Conservation (phyloP, 108 stramenopile species). For the Mediolabrus comicus region DNA sequence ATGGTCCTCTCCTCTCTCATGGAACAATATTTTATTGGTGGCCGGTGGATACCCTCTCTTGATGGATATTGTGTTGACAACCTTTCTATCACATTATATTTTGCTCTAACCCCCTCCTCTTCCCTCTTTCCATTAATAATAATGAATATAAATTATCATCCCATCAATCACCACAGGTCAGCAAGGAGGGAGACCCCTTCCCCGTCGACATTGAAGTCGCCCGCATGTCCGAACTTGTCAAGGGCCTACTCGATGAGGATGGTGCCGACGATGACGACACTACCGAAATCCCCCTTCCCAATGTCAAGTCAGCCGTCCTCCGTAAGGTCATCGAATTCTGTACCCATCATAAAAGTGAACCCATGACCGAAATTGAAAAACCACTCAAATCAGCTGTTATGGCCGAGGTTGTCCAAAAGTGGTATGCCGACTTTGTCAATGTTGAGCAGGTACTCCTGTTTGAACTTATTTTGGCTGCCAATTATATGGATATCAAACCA, state of each 20-base stretch:
- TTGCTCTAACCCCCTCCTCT: neutral
- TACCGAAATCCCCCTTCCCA: constrained; percentile 98
- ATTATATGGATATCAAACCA: constrained; percentile 98
- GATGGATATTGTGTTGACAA: neutral
- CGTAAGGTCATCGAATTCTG: constrained; percentile 99
- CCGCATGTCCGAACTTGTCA: constrained; percentile 97
- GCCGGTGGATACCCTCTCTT: neutral
- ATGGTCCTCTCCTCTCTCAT: no score
- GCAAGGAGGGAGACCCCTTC: constrained; percentile 96
- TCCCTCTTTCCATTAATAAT: neutral
- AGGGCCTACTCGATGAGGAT: constrained; percentile 95
- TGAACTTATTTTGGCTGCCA: constrained; percentile 98
- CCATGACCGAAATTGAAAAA: constrained; percentile 99
- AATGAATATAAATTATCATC: neutral
- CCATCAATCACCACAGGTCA: no score
- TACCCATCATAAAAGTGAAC: constrained; percentile 88
- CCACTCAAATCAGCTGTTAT: constrained; percentile 96
- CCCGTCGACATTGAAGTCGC: constrained; percentile 90
- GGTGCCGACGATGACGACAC: constrained; percentile 81
- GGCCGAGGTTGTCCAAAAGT: constrained; percentile 98
- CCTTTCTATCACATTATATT: neutral
- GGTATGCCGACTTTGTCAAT: constrained; percentile 99
- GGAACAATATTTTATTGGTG: no score
- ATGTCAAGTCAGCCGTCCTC: constrained; percentile 95
- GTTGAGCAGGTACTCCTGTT: constrained; percentile 97